Evolutionary conservation across 1,139 yeast genomes (phyloP), one percentile per base, ranked within the genome.

Genomic region (Candida buenavistaensis): DNA sequence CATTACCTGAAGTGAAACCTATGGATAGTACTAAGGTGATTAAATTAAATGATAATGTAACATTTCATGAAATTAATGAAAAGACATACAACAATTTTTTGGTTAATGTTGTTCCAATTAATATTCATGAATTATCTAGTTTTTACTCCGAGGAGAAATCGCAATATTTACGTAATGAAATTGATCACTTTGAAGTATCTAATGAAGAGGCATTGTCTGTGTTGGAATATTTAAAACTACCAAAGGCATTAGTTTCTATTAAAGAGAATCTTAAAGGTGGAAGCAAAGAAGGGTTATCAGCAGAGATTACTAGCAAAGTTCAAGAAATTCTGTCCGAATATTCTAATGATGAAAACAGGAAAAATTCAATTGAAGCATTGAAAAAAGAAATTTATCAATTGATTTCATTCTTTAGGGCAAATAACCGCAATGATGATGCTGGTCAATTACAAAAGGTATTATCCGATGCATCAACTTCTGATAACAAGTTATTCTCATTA

Each of bases 141-240:
- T 69, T 80, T 45, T 92, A 92, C 55, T 85, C 96, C 0, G 98
- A 92, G 54, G 90, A 86, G 54, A 86, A 88, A 57, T 90, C 96
- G 0, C 80, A 78, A 43, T 61, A 87, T 33, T 62, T 89, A 35
- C 72, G 98, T 47, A 72, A 68, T 36, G 92, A 87, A 51, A 71
- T 82, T 32, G 97, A 89, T 43, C 72, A 75, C 44, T 76, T 80
- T 19, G 92, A 86, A 38, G 75, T 88, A 10, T 86, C 96, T 0
- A 80, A 88, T 44, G 85, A 87, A 54, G 95, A 89, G 51, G 68
- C 84, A 34, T 59, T 72, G 1, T 86, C 96, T 1, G 86, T 86
- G 4, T 68, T 89, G 37, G 97, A 88, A 51, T 87, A 77, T 49
- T 72, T 89, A 45, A 82, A 82, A 38, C 65, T 92, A 39, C 96